Base-by-base conservation (phyloP, 805 yeast species). In the Candida insectorum region DNA sequence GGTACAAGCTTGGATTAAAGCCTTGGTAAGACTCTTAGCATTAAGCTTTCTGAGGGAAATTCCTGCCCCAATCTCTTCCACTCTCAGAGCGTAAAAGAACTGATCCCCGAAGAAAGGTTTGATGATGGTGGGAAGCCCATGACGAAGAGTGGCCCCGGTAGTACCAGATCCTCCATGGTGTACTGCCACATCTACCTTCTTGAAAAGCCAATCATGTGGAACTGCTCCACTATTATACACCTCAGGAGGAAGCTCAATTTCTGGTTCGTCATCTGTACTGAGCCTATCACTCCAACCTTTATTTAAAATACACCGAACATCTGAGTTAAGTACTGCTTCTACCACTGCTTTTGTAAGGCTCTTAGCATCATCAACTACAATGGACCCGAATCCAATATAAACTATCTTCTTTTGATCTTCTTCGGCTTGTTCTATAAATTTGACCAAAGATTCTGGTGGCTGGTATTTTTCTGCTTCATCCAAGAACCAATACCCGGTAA, bases 111-210 rank as follows among this genome's bases (percentile, higher is more conserved):
- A 91, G 51, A 91, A 91, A 2, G 97, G 97, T 55, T 89, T 91
- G 47, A 91, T 78, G 21, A 91, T 73, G 0, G 95, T 87, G 1
- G 97, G 97, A 20, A 84, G 56, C 0, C 97, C 97, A 10, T 85
- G 82, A 41, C 89, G 67, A 34, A 91, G 56, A 2, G 94, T 74
- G 0, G 96, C 96, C 6, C 97, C 97, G 0, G 97, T 91, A 0
- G 97, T 86, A 2, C 97, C 97, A 0, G 95, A 82, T 0, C 97
- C 97, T 24, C 97, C 97, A 54, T 91, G 97, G 54, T 91, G 97
- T 4, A 91, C 96, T 0, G 95, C 95, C 0, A 91, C 96, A 59
- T 91, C 96, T 27, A 91, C 66, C 40, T 76, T 78, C 0, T 91
- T 83, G 58, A 91, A 91, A 23, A 91, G 62, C 97, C 97, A 91